These are phyloP conservation scores for Cytospora piceicola DNA, from an alignment of 2,329 filamentous ascomycete species.

Conservation along the genomic window DNA sequence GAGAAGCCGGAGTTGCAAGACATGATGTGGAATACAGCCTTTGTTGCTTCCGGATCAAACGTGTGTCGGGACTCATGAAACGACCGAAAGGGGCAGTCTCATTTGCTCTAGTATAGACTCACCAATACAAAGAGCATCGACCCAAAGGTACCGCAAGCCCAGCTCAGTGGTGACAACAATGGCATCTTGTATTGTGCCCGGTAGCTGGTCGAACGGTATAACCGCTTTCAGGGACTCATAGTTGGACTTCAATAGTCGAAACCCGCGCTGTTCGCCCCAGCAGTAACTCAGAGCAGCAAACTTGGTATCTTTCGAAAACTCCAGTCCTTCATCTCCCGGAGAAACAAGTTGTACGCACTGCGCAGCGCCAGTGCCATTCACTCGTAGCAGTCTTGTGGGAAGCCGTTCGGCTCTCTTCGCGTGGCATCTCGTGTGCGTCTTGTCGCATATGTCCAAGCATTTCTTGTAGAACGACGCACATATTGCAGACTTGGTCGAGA, in stretches of 20 bases:
- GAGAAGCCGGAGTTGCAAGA: no score
- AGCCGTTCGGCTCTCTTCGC: neutral
- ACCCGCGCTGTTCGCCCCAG: constrained; percentile 11
- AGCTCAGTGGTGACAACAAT: neutral
- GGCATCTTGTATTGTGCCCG: constrained; percentile 10
- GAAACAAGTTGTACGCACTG: neutral
- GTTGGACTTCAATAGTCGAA: neutral
- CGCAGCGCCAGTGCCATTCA: neutral
- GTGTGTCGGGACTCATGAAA: no score
- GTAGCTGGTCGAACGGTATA: neutral
- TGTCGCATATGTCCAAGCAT: neutral
- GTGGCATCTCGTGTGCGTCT: neutral
- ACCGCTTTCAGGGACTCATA: neutral
- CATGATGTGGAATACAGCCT: no score
- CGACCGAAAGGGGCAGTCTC: no score
- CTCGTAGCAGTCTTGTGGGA: neutral
- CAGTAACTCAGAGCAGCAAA: constrained; percentile 18
- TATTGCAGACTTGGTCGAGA: neutral
- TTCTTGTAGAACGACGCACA: neutral
- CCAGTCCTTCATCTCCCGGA: neutral
- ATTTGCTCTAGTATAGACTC: no score
- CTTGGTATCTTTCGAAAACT: neutral
- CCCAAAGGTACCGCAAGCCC: constrained; percentile 7
- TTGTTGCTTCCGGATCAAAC: no score
- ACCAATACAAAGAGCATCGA: constrained; percentile 15